These are phyloP conservation scores for Phytophthora tentaculata DNA, from an alignment of 352 stramenopile genomes.

Conservation along the genomic window DNA sequence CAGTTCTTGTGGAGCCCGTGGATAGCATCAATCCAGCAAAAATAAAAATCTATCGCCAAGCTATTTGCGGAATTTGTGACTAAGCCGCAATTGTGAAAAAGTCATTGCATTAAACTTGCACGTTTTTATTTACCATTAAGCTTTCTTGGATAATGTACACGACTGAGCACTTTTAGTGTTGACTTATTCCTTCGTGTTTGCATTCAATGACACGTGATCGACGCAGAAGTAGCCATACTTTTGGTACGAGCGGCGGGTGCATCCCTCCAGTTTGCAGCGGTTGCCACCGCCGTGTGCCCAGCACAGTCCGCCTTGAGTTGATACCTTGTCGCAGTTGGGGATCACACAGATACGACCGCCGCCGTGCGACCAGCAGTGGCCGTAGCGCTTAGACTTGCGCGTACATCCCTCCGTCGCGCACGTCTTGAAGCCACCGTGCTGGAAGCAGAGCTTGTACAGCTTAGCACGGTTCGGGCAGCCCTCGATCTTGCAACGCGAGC, in stretches of 20 bases:
- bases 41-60: no score
- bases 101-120: no score
- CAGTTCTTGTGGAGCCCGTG: no score
- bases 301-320: conserved; percentile 36
- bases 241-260: conserved; percentile 28
- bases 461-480: conserved; percentile 36
- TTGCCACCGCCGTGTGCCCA: conserved; percentile 35
- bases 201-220: conserved; percentile 38
- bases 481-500: conserved; percentile 49
- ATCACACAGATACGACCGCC: conserved; percentile 66
- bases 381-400: conserved; percentile 69
- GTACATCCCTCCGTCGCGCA: conserved; percentile 64
- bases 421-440: conserved; percentile 53
- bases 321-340: conserved; percentile 59
- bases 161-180: background rate
- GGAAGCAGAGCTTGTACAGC: conserved; percentile 33
- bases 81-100: no score
- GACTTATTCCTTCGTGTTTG: conserved; percentile 10
- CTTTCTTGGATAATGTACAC: no score
- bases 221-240: conserved; percentile 40
- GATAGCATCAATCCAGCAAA: no score
- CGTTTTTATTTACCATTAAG: no score
- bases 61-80: no score
- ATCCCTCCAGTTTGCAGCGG: conserved; percentile 28
- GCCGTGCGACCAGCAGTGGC: conserved; percentile 75